Evolutionary conservation across 2,329 filamentous ascomycete genomes (phyloP).

Genomic region (Parafenestella ontariensis): DNA sequence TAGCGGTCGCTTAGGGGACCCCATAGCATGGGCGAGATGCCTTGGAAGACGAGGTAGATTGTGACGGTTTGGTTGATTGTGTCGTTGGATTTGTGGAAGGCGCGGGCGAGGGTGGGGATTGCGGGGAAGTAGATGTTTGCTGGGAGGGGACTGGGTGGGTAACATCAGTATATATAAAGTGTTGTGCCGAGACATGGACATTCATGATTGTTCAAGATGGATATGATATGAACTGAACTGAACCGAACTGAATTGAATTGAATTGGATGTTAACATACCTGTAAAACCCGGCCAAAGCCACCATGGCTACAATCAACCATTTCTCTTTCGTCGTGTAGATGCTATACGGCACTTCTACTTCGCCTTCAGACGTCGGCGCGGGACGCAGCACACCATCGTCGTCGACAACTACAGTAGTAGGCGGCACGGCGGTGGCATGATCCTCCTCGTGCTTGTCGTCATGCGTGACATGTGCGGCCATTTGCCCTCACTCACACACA

Average conservation of each 20-base stretch:
- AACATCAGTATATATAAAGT: not conserved
- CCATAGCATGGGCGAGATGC: constrained; percentile 60
- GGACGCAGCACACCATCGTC: constrained; percentile 17
- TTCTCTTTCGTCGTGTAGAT: constrained; percentile 39
- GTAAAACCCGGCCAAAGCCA: constrained; percentile 40
- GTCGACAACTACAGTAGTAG: constrained; percentile 2
- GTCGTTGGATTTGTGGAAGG: constrained; percentile 51
- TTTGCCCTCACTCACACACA: not conserved
- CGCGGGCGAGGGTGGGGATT: constrained; percentile 40
- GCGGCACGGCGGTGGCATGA: no score
- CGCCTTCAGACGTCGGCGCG: constrained; percentile 17
- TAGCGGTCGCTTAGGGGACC: constrained; percentile 60
- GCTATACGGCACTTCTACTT: constrained; percentile 33
- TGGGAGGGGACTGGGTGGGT: constrained; percentile 46
- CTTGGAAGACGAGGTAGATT: constrained; percentile 58
- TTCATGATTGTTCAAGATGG: no score
- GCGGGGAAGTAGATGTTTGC: constrained; percentile 52
- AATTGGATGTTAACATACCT: no score
- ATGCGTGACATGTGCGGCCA: constrained; percentile 14
- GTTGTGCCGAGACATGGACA: not conserved
- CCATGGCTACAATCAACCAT: constrained; percentile 41
- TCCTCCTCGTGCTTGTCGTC: constrained; percentile 26
- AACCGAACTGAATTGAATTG: no score
- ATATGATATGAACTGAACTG: no score
- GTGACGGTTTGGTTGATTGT: constrained; percentile 61